A percentile compares a stretch with the other conserved stretches of the same genome.
phyloP scores from a whole-genome alignment of 2,329 filamentous ascomycete genomes.

The Keithomyces neogunnii region DNA sequence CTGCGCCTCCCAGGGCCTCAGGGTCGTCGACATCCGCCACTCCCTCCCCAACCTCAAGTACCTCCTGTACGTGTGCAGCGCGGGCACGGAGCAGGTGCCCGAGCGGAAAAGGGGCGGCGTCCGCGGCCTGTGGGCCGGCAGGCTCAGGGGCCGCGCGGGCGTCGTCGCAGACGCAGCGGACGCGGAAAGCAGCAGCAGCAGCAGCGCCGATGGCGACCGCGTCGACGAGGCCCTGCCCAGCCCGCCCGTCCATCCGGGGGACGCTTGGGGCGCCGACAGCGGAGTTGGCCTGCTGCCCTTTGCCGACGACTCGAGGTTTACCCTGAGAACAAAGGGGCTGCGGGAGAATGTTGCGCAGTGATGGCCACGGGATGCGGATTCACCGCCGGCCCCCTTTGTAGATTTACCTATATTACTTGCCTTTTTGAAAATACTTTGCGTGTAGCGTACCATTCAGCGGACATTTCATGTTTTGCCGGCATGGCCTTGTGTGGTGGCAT shows the following conservation, averaged over 20 bases:
- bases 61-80: slow-evolving; percentile 79
- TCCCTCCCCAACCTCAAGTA: slow-evolving; percentile 93
- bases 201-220: slow-evolving; percentile 23
- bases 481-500: too few species aligned
- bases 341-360: slow-evolving; percentile 32
- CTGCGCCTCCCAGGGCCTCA: slow-evolving; percentile 58
- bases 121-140: slow-evolving; percentile 46
- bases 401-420: too few species aligned
- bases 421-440: too few species aligned
- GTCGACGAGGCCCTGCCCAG: slow-evolving; percentile 26
- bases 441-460: too few species aligned
- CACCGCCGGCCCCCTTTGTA: too few species aligned
- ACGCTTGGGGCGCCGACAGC: slow-evolving; percentile 11
- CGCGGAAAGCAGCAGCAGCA: slow-evolving; percentile 18
- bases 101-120: slow-evolving; percentile 54
- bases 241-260: slow-evolving; percentile 16
- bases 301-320: slow-evolving; percentile 35
- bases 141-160: slow-evolving; percentile 27
- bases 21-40: slow-evolving; percentile 82
- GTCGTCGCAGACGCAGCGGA: slow-evolving; percentile 23
- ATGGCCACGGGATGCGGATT: not conserved
- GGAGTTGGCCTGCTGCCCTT: slow-evolving; percentile 37
- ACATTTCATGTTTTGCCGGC: too few species aligned
- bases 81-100: slow-evolving; percentile 58
- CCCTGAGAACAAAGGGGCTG: slow-evolving; percentile 47